Base-by-base conservation (phyloP, 2,329 filamentous ascomycete genomes). In the Sporothrix pseudoabietina region DNA sequence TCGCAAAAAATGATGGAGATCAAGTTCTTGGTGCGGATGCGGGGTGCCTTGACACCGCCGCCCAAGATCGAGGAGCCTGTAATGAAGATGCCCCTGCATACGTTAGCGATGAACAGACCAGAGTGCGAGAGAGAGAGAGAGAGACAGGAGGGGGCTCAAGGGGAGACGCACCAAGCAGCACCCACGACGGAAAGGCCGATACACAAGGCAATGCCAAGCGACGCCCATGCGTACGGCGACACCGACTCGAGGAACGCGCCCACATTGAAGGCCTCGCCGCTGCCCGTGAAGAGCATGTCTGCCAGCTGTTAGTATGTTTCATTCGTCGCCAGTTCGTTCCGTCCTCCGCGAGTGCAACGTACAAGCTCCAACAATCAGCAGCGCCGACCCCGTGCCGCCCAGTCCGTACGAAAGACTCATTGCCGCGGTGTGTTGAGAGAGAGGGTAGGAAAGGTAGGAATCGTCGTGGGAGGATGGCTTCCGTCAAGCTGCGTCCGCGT, bases 1-100 rank as follows among this genome's bases (percentile, higher is more conserved):
- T 99, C 96, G 86, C 96, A 99, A 85, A 99, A 99, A 85, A 99
- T 98, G 83, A 99, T 99, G 79, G 95, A 98, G 82, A 99, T 98
- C 80, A 99, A 84, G 87, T 99, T 99, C 90, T 99, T 99, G 76
- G 96, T 99, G 82, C 96, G 93, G 84, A 99, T 99, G 79, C 96
- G 92, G 52, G 97, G 97, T 63, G 96, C 95, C 83, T 93, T 95
- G 80, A 99, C 96, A 85, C 96, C 96, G 78, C 93, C 96, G 80
- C 97, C 97, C 77, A 99, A 89, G 82, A 99, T 99, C 74, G 96
- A 97, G 74, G 94, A 97, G 78, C 97, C 97, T 47, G 96, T 99
- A 78, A 98, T 96, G 85, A 99, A 96, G 82, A 99, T 99, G 79
- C 97, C 96, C 96, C 96, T 98, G 49, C 10, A 8, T 2, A 4